Evolutionary conservation across 257 asterid genomes (phyloP), one percentile per base, ranked within the genome.

Genomic region (Solanum chiquidenum): DNA sequence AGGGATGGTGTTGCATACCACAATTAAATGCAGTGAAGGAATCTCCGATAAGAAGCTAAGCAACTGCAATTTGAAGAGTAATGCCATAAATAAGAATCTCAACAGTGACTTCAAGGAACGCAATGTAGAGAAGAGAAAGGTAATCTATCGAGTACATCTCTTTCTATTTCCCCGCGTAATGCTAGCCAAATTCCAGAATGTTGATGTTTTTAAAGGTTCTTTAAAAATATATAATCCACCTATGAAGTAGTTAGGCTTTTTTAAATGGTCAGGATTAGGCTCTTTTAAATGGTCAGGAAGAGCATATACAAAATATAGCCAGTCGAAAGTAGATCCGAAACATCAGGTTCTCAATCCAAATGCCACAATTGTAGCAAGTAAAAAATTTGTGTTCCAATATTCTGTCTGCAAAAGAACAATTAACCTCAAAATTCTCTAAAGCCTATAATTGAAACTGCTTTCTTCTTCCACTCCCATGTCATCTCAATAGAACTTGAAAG

Each of bases 41-140:
- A 96, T 94, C 93, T 94, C 97, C 3, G 97, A 93, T 83, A 95
- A 90, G 91, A 95, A 95, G 92, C 93, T 93, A 90, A 96, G 91
- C 84, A 96, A 90, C 98, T 95, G 98, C n/a, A 85, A 66, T 25
- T 85, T 68, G 52, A 74, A 35, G 83, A 74, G 20, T 74, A 74
- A 35, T 21, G 2, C 5, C 31, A 21, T 21, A 10, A 73, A 73
- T 74, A 74, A 74, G 1, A 74, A 21, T 31, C 20, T 20, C 49
- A 74, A 35, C 9, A 74, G 16, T 35, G 29, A 73, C 46, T 73
- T 18, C 46, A 73, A 73, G 82, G 82, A 20, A 72, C 1, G 5
- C 46, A 34, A 9, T 34, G 44, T 72, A 72, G 25, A 34, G 16
- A 34, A 34, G 27, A 20, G 27, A 73, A 34, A 73, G 16, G 5